phyloP scores from a whole-genome alignment of 768 basidiomycete genomes.

The Boletus eberwhitei region DNA sequence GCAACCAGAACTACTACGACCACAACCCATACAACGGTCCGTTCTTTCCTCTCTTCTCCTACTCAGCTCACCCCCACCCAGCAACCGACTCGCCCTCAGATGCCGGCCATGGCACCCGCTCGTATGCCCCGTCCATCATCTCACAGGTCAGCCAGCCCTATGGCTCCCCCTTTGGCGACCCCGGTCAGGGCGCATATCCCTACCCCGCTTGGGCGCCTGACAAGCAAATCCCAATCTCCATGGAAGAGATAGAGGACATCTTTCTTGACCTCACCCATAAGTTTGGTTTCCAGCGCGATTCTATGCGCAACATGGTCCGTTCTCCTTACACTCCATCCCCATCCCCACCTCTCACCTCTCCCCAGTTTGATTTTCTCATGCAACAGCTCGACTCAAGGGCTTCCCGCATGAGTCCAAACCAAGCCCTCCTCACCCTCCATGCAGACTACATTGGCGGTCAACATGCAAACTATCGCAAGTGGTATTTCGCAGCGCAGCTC shows the following conservation, averaged over 20 bases:
- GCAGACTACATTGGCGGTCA: constrained; percentile 99
- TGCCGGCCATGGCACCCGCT: constrained; percentile 34
- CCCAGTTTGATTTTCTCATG: constrained; percentile 95
- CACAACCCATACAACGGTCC: constrained; percentile 22
- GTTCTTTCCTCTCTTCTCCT: not conserved
- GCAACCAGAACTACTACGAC: constrained; percentile 37
- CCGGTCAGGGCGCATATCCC: constrained; percentile 55
- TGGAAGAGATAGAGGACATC: constrained; percentile 98
- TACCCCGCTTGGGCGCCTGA: constrained; percentile 96
- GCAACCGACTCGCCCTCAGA: constrained; percentile 29
- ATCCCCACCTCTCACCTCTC: constrained; percentile 7
- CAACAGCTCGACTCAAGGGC: constrained; percentile 95
- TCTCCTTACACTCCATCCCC: not conserved
- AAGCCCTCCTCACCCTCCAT: constrained; percentile 93
- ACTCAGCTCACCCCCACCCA: not conserved
- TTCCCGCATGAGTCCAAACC: constrained; percentile 97
- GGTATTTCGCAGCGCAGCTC: constrained; percentile 99
- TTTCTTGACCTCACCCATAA: constrained; percentile 98
- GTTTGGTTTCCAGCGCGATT: constrained; percentile 96
- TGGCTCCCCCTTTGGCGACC: constrained; percentile 58
- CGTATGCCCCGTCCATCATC: constrained; percentile 55
- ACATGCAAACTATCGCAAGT: constrained; percentile 98
- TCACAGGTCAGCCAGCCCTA: constrained; percentile 59
- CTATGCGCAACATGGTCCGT: constrained; percentile 90
- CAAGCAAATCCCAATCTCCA: constrained; percentile 92